Percentiles rank a stretch among this genome's conserved stretches.
Evolutionary conservation across 345 rosid genomes (phyloP).

Genomic region (rapeseed (Brassica napus)): Da-Ae NC_063448.1:51898001-51898500

Average conservation of each 20-base stretch:
- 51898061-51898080: not conserved
- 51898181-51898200: constrained; percentile 48
- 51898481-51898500: not conserved
- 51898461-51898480: not conserved
- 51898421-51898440: constrained; percentile 47
- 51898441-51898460: not conserved
- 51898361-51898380: constrained; percentile 61
- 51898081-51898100: constrained; percentile 5
- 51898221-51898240: constrained; percentile 66
- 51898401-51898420: constrained; percentile 81
- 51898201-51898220: constrained; percentile 82
- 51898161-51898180: constrained; percentile 4
- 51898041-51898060: not conserved
- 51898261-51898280: constrained; percentile 65
- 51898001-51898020: constrained; percentile 2
- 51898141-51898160: constrained; percentile 13
- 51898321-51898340: constrained; percentile 90
- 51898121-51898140: constrained; percentile 1
- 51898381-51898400: constrained; percentile 89
- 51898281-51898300: constrained; percentile 51
- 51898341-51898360: constrained; percentile 82
- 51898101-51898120: not conserved
- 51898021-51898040: not conserved
- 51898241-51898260: constrained; percentile 84
- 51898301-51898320: constrained; percentile 60